Evolutionary conservation across 805 yeast species (phyloP).

Genomic region (Candida sphagnicola): DNA sequence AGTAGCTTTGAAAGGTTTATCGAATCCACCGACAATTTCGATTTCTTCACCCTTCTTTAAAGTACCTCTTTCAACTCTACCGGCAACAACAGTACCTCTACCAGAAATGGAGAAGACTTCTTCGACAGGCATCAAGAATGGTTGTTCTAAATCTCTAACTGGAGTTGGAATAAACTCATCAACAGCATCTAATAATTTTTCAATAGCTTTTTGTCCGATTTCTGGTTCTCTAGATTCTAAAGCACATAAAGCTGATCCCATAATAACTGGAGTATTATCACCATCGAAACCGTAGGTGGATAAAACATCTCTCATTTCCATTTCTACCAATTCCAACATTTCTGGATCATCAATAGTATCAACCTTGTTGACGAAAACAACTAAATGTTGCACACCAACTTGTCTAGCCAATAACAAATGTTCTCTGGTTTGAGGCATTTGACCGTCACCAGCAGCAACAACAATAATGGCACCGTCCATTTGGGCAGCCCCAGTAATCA

Average conservation of each 20-base stretch:
- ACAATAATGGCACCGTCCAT: slow-evolving; percentile 99
- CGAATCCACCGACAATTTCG: slow-evolving; percentile 92
- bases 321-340: slow-evolving; percentile 98
- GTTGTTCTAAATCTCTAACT: slow-evolving; percentile 89
- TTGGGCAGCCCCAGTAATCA: slow-evolving; percentile 99
- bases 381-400: slow-evolving; percentile 97
- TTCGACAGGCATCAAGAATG: slow-evolving; percentile 96
- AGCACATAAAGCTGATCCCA: slow-evolving; percentile 99
- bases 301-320: slow-evolving; percentile 99
- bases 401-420: slow-evolving; percentile 97
- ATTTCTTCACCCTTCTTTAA: slow-evolving; percentile 98
- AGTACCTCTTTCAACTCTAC: slow-evolving; percentile 98
- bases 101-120: slow-evolving; percentile 98
- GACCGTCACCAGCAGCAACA: slow-evolving; percentile 98
- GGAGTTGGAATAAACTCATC: slow-evolving; percentile 97
- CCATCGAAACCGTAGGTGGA: slow-evolving; percentile 94
- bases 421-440: slow-evolving; percentile 99
- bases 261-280: slow-evolving; percentile 94
- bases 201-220: slow-evolving; percentile 84
- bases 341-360: slow-evolving; percentile 98
- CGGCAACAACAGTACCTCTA: slow-evolving; percentile 99
- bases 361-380: slow-evolving; percentile 96
- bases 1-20: slow-evolving; percentile 83
- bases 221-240: slow-evolving; percentile 84
- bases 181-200: slow-evolving; percentile 82